Evolutionary conservation across 2,329 filamentous ascomycete genomes (phyloP).

Genomic region (Aureobasidium namibiae): DNA sequence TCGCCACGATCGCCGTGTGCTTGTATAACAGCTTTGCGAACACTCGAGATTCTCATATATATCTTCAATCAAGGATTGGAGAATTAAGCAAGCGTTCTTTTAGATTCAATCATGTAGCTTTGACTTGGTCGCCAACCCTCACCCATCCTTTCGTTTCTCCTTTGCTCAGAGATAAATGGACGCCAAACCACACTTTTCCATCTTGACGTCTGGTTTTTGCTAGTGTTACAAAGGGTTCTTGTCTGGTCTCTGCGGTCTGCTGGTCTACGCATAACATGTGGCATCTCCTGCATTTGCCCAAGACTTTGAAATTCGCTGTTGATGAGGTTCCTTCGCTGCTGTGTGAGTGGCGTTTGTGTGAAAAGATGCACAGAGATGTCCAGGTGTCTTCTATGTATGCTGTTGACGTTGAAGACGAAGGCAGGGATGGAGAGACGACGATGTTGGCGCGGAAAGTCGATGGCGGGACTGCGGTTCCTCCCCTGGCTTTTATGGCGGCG

Average conservation of each 20-base stretch:
- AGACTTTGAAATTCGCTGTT: constrained; percentile 62
- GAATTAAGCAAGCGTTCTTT: too few species aligned
- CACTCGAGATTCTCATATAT: too few species aligned
- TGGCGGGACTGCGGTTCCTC: constrained; percentile 57
- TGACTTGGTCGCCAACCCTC: constrained; percentile 17
- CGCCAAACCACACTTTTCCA: constrained; percentile 83
- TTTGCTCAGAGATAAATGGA: constrained; percentile 44
- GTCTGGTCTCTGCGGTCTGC: constrained; percentile 63
- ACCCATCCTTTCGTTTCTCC: constrained; percentile 7
- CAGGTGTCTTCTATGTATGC: constrained; percentile 78
- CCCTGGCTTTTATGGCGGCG: constrained; percentile 54
- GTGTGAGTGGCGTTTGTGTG: neutral
- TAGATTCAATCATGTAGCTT: neutral
- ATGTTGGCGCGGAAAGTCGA: constrained; percentile 86
- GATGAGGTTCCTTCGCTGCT: constrained; percentile 19
- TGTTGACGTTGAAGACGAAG: constrained; percentile 36
- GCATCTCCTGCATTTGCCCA: constrained; percentile 80
- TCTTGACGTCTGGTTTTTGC: constrained; percentile 77
- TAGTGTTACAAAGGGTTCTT: constrained; percentile 83
- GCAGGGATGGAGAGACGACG: constrained; percentile 51
- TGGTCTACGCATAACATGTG: constrained; percentile 97
- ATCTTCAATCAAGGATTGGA: too few species aligned
- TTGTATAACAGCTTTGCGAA: too few species aligned
- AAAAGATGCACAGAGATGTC: constrained; percentile 42
- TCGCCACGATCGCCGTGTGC: too few species aligned